Evolutionary conservation across 352 stramenopile genomes (phyloP).

Genomic region (Pythium sp.): DNA sequence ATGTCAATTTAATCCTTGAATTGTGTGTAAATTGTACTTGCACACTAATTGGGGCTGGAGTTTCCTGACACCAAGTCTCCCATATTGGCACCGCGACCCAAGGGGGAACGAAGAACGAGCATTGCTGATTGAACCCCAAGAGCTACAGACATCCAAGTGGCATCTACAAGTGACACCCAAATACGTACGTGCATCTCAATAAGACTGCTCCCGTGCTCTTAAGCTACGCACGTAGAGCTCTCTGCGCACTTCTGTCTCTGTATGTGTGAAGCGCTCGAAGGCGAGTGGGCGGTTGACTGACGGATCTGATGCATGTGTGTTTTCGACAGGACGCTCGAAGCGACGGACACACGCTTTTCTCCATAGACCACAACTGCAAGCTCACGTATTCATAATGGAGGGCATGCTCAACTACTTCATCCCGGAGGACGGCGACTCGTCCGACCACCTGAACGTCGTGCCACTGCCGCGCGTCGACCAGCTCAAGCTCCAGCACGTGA

Average conservation of each 20-base stretch:
- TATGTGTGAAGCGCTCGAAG: not conserved
- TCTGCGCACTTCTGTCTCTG: not conserved
- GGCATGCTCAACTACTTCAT: conserved; percentile 89
- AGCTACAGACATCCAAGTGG: not conserved
- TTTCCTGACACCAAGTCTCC: not conserved
- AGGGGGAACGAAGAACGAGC: conserved; percentile 2
- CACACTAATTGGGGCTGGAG: not conserved
- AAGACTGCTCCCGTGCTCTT: not conserved
- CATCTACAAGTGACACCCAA: not conserved
- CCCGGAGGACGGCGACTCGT: conserved; percentile 81
- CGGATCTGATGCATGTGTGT: not conserved
- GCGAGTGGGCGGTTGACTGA: not conserved
- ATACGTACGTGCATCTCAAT: not conserved
- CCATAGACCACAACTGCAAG: not conserved
- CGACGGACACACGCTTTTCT: not conserved
- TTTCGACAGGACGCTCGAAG: conserved; percentile 4
- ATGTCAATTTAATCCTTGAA: not conserved
- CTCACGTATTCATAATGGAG: conserved; percentile 46
- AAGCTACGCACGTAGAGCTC: not conserved
- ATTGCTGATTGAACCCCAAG: not conserved
- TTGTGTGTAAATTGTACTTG: not conserved
- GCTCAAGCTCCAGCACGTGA: conserved; percentile 72
- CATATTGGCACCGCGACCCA: not conserved
- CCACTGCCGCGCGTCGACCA: conserved; percentile 75
- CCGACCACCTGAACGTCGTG: conserved; percentile 84